Evolutionary conservation across 2,329 filamentous ascomycete species (phyloP), one percentile per base, ranked within the genome.

Genomic region (Acrocalymma vagum): DNA sequence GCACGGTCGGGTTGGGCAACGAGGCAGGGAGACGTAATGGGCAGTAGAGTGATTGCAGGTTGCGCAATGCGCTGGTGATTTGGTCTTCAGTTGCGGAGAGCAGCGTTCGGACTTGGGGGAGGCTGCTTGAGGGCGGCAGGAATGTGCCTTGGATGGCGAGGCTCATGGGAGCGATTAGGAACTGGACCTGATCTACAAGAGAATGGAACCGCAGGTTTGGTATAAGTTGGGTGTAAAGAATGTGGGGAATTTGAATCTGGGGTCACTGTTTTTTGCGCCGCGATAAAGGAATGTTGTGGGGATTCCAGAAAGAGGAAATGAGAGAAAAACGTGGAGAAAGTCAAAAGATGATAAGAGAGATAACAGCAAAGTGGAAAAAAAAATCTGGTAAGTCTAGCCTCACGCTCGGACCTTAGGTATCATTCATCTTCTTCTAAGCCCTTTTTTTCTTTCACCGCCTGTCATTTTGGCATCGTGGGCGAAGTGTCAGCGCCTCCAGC

Each of bases 401-500:
- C 38, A 48, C 45, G 53, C 56, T 62, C 53, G 61, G 60, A 45
- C 55, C 46, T 42, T 29, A 38, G 50, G 43, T 55, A 58, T 56
- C 62, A n/a, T n/a, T n/a, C n/a, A n/a, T n/a, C n/a, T n/a, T n/a
- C n/a, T n/a, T n/a, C n/a, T n/a, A n/a, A n/a, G n/a, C n/a, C n/a
- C n/a, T n/a, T n/a, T n/a, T n/a, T n/a, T n/a, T n/a, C n/a, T 62
- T 63, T 63, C 58, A 62, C 61, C 61, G 58, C 61, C 59, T 56
- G 51, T 63, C 53, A 45, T 58, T n/a, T 50, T 32, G 35, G 29
- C 51, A 53, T 54, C 47, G 58, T 55, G 53, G 46, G 44, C 46
- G 25, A 46, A n/a, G n/a, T n/a, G n/a, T n/a, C n/a, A n/a, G n/a
- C n/a, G n/a, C n/a, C n/a, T n/a, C n/a, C n/a, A n/a, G n/a, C n/a